Conservation (phyloP, 805 yeast genomes). For the Ogataea methanolica region DNA sequence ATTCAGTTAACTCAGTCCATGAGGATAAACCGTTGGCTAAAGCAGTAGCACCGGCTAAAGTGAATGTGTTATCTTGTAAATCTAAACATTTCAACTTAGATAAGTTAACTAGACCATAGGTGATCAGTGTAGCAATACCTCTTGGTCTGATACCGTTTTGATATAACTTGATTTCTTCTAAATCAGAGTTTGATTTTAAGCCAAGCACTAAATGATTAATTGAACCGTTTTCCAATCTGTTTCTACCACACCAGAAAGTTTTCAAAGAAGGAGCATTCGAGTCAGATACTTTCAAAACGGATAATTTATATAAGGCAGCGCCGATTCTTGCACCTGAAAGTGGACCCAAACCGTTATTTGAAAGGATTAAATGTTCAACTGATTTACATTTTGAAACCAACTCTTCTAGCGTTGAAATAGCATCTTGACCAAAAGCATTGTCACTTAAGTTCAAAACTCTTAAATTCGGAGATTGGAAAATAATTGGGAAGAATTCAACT, state of each 20-base stretch:
- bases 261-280: slow-evolving; percentile 42
- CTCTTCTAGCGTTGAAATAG: slow-evolving; percentile 83
- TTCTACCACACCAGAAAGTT: slow-evolving; percentile 94
- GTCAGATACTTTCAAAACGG: slow-evolving; percentile 42
- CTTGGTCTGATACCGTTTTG: slow-evolving; percentile 97
- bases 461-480: slow-evolving; percentile 64
- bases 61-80: slow-evolving; percentile 93
- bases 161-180: slow-evolving; percentile 66
- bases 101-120: slow-evolving; percentile 65
- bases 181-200: slow-evolving; percentile 65
- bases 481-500: slow-evolving; percentile 64
- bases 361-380: slow-evolving; percentile 77
- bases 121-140: slow-evolving; percentile 74
- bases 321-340: slow-evolving; percentile 96
- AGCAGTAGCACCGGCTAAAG: slow-evolving; percentile 58
- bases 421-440: slow-evolving; percentile 95
- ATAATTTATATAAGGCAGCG: slow-evolving; percentile 69
- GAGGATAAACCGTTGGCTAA: slow-evolving; percentile 54
- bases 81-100: slow-evolving; percentile 64
- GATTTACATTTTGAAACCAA: slow-evolving; percentile 73
- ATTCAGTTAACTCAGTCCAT: slow-evolving; percentile 71
- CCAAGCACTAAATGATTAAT: slow-evolving; percentile 81
- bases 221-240: slow-evolving; percentile 94
- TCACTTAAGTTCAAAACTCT: slow-evolving; percentile 81
- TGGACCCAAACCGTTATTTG: slow-evolving; percentile 98